Conservation (phyloP, 129 eudicot genomes). For the Mikania micrantha region DNA sequence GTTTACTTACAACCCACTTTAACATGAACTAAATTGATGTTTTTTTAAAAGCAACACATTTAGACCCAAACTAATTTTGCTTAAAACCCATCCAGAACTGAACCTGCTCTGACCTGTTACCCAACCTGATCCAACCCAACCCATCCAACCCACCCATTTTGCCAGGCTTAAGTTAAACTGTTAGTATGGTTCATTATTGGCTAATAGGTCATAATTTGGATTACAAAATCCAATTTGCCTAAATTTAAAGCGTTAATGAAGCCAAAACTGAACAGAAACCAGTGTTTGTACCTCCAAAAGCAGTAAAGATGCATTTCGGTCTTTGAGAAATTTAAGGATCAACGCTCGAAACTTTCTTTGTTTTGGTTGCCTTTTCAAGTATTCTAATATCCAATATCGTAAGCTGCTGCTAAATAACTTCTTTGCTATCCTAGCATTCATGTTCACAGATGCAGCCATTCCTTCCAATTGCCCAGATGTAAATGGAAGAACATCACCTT, state of each 20-base stretch:
- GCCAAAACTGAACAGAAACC: background rate
- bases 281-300: conserved; percentile 59
- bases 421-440: conserved; percentile 57
- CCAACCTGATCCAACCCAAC: too few relatives aligned
- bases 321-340: conserved; percentile 82
- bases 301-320: conserved; percentile 66
- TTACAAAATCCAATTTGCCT: too few relatives aligned
- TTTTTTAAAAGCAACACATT: too few relatives aligned
- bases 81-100: too few relatives aligned
- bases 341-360: conserved; percentile 62
- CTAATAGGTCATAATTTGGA: too few relatives aligned
- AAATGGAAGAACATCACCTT: conserved; percentile 77
- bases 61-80: too few relatives aligned
- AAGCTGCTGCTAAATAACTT: conserved; percentile 60
- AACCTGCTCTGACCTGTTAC: too few relatives aligned
- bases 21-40: too few relatives aligned
- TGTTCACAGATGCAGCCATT: conserved; percentile 61
- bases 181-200: too few relatives aligned
- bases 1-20: too few relatives aligned
- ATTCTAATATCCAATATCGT: conserved; percentile 86
- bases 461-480: conserved; percentile 87
- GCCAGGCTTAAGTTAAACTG: too few relatives aligned
- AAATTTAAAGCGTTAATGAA: background rate
- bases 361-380: conserved; percentile 84
- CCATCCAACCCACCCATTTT: too few relatives aligned